Evolutionary conservation across 2,329 filamentous ascomycete genomes (phyloP), one percentile per base, ranked within the genome.

Genomic region (Penicillium crustosum): DNA sequence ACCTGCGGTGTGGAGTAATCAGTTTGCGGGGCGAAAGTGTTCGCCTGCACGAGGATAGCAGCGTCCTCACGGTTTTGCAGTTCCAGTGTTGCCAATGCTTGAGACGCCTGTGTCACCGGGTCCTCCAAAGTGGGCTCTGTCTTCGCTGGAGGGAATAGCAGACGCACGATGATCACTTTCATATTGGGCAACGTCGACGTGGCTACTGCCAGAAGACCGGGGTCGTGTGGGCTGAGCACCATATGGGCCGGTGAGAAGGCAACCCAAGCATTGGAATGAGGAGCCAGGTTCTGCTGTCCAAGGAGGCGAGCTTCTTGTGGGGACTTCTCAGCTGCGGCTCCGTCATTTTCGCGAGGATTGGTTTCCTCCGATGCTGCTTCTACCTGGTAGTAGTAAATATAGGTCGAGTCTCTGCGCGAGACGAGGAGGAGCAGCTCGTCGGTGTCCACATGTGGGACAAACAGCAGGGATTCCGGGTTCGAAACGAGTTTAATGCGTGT

Each of bases 211-310:
- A 86, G 62, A 2, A 88, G 67, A 4, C 76, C 76, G 1, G 81
- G 73, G 63, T 87, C 82, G 2, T 74, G 78, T 0, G 86, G 86
- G 57, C 78, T 83, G 2, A 83, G 67, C 9, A 83, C 80, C 21
- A 88, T 74, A 44, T 81, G 80, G 7, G 83, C 82, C 0, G 85
- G 85, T 0, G 84, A 85, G 67, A 87, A 88, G 2, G 83, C 79
- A 15, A 86, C 73, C 86, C 86, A 88, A n/a, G 84, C 79, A 66
- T 83, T 86, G 3, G 83, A 85, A 65, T 85, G 80, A 1, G 85
- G 85, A 9, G 85, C 83, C 3, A 87, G 77, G 61, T 86, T 86
- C 63, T 87, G 85, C 57, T 77, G 78, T 25, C 83, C 84, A 4
- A 84, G 72, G 9, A 83, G 73, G 27, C 67, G 65, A 49, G 78